Percentiles rank a stretch among this genome's conserved stretches.
These are phyloP conservation scores for Porcisia hertigi DNA, from an alignment of 208 protist species.

Conservation along the genomic window DNA sequence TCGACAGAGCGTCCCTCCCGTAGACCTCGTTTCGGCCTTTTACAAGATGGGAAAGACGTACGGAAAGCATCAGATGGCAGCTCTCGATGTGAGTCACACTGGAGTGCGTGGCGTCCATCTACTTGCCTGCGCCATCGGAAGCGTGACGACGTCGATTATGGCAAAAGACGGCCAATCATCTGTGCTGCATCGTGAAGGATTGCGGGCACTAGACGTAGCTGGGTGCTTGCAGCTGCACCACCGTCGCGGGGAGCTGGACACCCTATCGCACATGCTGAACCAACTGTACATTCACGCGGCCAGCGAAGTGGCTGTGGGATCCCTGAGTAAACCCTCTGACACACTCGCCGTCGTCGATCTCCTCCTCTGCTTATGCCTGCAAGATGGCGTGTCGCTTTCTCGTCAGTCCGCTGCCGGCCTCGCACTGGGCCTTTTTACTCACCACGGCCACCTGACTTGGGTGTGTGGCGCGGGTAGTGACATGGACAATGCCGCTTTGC, in stretches of 20 bases:
- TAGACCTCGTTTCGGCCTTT: slow-evolving; percentile 17
- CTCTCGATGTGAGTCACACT: slow-evolving; percentile 56
- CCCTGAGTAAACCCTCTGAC: background rate
- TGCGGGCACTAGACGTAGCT: slow-evolving; percentile 44
- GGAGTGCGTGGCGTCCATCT: slow-evolving; percentile 43
- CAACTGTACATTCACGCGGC: background rate
- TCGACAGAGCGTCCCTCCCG: background rate
- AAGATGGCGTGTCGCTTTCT: background rate
- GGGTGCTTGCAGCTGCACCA: slow-evolving; percentile 42
- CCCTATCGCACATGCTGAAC: background rate
- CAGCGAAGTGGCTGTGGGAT: background rate
- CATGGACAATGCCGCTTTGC: slow-evolving; percentile 36
- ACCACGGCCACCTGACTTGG: slow-evolving; percentile 29
- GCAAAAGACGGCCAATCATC: background rate
- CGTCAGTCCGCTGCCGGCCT: slow-evolving; percentile 26
- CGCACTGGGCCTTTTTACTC: slow-evolving; percentile 32
- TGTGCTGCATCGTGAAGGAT: background rate
- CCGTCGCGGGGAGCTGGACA: slow-evolving; percentile 1
- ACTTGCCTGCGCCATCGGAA: slow-evolving; percentile 36
- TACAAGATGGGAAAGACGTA: slow-evolving; percentile 20
- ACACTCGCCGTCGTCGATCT: slow-evolving; percentile 17
- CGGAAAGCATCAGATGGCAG: slow-evolving; percentile 22
- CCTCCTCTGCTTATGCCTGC: slow-evolving; percentile 14
- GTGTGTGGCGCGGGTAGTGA: slow-evolving; percentile 44
- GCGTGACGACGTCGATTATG: background rate